Conservation (phyloP, 1,139 yeast genomes). For the Magnusiomyces suaveolens region DNA sequence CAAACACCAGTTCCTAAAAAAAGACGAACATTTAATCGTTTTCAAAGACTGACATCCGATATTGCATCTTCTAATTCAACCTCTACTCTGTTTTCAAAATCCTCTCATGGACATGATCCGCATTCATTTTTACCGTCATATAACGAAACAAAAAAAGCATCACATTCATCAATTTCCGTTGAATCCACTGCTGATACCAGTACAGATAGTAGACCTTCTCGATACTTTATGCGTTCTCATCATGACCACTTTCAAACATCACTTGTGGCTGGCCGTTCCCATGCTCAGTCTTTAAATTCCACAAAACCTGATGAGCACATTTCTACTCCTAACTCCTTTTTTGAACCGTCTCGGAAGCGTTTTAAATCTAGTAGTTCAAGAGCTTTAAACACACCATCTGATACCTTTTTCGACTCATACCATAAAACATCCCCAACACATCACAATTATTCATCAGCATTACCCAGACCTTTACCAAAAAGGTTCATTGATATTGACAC, state of each 20-base stretch:
- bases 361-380: neutral
- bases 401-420: neutral
- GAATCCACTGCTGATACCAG: no score
- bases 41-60: neutral
- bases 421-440: neutral
- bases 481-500: neutral
- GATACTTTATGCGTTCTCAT: neutral
- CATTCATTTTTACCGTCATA: no score
- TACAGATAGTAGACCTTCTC: neutral
- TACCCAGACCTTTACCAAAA: neutral
- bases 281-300: no score
- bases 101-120: no score
- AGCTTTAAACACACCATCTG: neutral
- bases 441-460: neutral
- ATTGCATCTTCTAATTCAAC: neutral
- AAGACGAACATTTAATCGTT: constrained; percentile 9
- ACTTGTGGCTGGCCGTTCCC: neutral
- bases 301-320: neutral
- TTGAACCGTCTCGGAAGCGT: neutral
- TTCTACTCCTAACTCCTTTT: neutral
- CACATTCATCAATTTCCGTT: no score
- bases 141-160: no score
- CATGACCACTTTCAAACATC: neutral
- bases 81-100: neutral
- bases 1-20: constrained; percentile 15